Conservation (phyloP, 176 grass and related monocot species). For the Aegilops longissima region DNA sequence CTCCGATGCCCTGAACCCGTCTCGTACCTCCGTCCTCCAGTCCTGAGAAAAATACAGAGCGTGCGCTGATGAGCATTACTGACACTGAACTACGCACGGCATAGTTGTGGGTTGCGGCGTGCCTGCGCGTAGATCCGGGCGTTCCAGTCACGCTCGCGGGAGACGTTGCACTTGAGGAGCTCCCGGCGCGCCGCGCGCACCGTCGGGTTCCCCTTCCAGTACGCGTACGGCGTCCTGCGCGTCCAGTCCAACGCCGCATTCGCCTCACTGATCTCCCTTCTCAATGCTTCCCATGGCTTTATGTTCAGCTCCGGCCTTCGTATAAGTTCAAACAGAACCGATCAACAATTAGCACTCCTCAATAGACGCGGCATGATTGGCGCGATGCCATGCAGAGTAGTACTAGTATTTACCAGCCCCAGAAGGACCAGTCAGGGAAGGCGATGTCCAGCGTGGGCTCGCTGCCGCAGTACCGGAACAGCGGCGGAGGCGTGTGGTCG, state of each 20-base stretch:
- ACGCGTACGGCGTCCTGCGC: slow-evolving; percentile 64
- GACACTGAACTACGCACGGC: background rate
- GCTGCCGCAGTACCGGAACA: slow-evolving; percentile 61
- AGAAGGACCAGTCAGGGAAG: slow-evolving; percentile 74
- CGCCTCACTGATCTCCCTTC: slow-evolving; percentile 31
- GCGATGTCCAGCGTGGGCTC: slow-evolving; percentile 51
- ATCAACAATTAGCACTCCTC: background rate
- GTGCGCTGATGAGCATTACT: background rate
- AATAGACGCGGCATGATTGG: background rate
- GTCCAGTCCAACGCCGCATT: slow-evolving; percentile 56
- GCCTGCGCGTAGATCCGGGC: slow-evolving; percentile 59
- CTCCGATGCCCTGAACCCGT: slow-evolving; percentile 67
- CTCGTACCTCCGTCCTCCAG: slow-evolving; percentile 53
- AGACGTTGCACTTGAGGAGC: slow-evolving; percentile 69
- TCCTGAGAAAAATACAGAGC: slow-evolving; percentile 38
- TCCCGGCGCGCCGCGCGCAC: slow-evolving; percentile 45
- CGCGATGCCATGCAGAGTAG: no score
- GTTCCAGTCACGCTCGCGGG: slow-evolving; percentile 60
- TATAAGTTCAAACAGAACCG: background rate
- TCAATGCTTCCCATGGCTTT: slow-evolving; percentile 71
- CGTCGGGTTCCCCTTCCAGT: slow-evolving; percentile 74
- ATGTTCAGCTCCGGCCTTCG: slow-evolving; percentile 78
- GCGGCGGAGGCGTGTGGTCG: slow-evolving; percentile 15
- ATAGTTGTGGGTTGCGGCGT: background rate
- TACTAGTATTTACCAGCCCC: slow-evolving; percentile 57